Base-by-base conservation (phyloP, 495 filamentous ascomycete genomes). In the Penicillium maclennaniae region DNA sequence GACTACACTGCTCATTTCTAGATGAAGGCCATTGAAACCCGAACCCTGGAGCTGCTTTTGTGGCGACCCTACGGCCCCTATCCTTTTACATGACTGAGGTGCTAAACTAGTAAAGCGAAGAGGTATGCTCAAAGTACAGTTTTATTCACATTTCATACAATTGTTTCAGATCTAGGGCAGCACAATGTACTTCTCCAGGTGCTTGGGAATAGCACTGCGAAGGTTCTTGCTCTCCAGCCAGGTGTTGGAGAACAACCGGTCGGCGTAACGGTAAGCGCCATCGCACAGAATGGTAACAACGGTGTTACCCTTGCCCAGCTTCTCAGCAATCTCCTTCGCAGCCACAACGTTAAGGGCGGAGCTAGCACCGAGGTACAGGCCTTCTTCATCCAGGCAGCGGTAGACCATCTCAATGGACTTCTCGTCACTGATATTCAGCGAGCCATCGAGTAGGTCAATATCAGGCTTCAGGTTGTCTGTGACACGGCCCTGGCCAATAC, bases 381-480 rank as follows among this genome's bases (percentile, higher is more conserved):
- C 93, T 62, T 98, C 93, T 71, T 97, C 93, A 62, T 98, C 93
- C 58, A 98, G 75, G 61, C 95, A 96, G 55, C 93, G 80, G 71
- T 97, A 98, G 53, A 98, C 91, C 93, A 97, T 97, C 71, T 88
- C 91, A 64, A 98, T 91, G 56, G 82, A 91, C 81, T 93, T 93
- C 76, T 91, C 92, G 64, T 98, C 93, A 53, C 79, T 79, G 60
- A 98, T 89, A 62, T 87, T 77, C 59, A 98, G 60, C 40, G 91
- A 87, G n/a, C 87, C 91, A 68, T 96, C 92, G 27, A 98, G 59
- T 23, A 95, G 75, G 41, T 81, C 86, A 49, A 98, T 77, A 63
- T 98, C 95, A 16, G 83, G 88, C 70, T 83, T 73, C 46, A 98
- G 74, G 69, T 98, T 98, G 56, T 95, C 91, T 37, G 93, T 98